Percentiles rank a stretch among this genome's conserved stretches.
phyloP scores from a whole-genome alignment of 345 rosid species.

The Cardamine resedifolia region DNA sequence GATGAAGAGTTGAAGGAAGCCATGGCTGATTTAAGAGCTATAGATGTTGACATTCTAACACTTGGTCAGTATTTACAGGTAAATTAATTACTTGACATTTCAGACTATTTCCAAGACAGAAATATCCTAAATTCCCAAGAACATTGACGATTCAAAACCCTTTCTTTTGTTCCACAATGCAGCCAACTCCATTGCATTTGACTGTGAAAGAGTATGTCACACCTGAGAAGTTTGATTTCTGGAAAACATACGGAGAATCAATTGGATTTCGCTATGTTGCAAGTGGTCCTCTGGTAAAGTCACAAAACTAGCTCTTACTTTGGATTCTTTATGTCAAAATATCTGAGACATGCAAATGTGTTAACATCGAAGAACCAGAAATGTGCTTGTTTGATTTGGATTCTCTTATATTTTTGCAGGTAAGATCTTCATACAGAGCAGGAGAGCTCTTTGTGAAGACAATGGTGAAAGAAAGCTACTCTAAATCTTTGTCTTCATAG shows the following conservation, averaged over 20 bases:
- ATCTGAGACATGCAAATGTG: neutral
- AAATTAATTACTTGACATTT: neutral
- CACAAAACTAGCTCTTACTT: constrained; percentile 1
- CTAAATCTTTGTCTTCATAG: constrained; percentile 8
- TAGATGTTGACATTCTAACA: constrained; percentile 88
- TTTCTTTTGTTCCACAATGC: constrained; percentile 37
- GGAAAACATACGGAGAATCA: constrained; percentile 96
- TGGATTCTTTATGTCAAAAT: neutral
- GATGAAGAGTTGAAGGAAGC: constrained; percentile 83
- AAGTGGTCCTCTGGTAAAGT: constrained; percentile 92
- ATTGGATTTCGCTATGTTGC: constrained; percentile 95
- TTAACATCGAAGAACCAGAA: neutral
- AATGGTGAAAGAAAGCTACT: constrained; percentile 75
- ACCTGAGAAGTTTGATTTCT: constrained; percentile 88
- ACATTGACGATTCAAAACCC: neutral
- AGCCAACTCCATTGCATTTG: constrained; percentile 96
- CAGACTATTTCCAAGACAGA: neutral
- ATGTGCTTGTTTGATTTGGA: constrained; percentile 14
- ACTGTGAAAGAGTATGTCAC: constrained; percentile 94
- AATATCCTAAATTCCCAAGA: neutral
- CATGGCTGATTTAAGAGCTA: constrained; percentile 88
- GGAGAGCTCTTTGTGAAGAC: constrained; percentile 93
- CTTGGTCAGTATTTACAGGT: constrained; percentile 99
- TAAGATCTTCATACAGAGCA: constrained; percentile 92
- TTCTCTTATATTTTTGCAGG: constrained; percentile 46